Percentiles rank a stretch among this genome's conserved stretches.
These are phyloP conservation scores for Aspergillus conjunctus DNA, from an alignment of 495 filamentous ascomycete genomes.

Conservation along the genomic window DNA sequence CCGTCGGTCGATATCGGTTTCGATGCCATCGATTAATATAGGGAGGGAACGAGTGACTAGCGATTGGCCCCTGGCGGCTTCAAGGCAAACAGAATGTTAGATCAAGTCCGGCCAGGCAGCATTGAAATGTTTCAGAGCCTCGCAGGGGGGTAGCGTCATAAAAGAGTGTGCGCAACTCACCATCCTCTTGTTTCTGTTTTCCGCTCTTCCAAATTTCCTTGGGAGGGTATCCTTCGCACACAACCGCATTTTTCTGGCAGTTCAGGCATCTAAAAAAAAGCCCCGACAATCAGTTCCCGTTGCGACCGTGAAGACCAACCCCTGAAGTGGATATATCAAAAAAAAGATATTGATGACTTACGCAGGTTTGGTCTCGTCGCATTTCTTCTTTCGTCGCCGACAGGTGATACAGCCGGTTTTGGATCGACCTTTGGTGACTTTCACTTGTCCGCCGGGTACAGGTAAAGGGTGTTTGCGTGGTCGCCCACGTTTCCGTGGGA, in stretches of 20 bases:
- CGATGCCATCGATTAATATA: conserved; percentile 79
- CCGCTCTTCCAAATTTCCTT: conserved; percentile 86
- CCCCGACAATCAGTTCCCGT: conserved; percentile 4
- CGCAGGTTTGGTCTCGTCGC: conserved; percentile 87
- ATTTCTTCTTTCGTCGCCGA: conserved; percentile 93
- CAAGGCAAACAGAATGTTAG: conserved; percentile 18
- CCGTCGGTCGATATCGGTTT: conserved; percentile 79
- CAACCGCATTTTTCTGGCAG: conserved; percentile 91
- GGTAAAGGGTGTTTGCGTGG: conserved; percentile 81
- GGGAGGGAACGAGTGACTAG: conserved; percentile 66
- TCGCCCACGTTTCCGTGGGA: conserved; percentile 67
- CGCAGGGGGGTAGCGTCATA: conserved; percentile 3
- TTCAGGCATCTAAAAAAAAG: conserved; percentile 63
- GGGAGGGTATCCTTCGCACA: conserved; percentile 91
- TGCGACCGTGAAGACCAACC: conserved; percentile 2
- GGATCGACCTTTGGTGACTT: conserved; percentile 82
- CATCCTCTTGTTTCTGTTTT: conserved; percentile 73
- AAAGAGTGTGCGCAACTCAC: conserved; percentile 43
- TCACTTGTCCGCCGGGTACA: conserved; percentile 56
- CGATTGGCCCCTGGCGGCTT: conserved; percentile 42
- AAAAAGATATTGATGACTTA: conserved; percentile 36
- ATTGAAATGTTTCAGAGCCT: not conserved
- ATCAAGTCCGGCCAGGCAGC: conserved; percentile 11
- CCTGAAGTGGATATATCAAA: not conserved
- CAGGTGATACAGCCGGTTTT: conserved; percentile 96